Conservation (phyloP, 2,329 filamentous ascomycete species). For the Camillea tinctor region DNA sequence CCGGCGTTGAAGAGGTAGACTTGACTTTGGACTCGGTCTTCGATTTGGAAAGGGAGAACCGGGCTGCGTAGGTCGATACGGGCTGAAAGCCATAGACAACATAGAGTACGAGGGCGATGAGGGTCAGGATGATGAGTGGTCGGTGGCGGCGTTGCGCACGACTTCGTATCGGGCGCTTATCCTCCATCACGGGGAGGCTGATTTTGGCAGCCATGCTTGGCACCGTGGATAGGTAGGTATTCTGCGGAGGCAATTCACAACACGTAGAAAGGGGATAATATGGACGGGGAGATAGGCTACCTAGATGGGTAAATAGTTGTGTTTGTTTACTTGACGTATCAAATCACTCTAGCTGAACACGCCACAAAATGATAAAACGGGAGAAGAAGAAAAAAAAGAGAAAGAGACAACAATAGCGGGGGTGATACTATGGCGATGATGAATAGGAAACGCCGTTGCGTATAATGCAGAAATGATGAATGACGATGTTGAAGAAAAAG, state of each 20-base stretch:
- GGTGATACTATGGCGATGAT: not conserved
- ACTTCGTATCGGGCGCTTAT: slow-evolving; percentile 26
- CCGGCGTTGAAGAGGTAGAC: slow-evolving; percentile 3
- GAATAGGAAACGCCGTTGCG: not conserved
- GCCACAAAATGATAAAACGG: not conserved
- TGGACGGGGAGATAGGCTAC: not conserved
- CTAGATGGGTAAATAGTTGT: not conserved
- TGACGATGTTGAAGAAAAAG: not conserved
- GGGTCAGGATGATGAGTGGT: slow-evolving; percentile 20
- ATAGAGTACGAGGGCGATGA: slow-evolving; percentile 24
- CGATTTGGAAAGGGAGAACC: slow-evolving; percentile 1
- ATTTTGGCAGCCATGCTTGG: slow-evolving; percentile 29
- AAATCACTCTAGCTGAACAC: not conserved
- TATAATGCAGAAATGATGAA: not conserved
- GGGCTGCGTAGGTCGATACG: slow-evolving; percentile 16
- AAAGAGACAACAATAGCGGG: too few species aligned
- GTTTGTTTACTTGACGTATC: not conserved
- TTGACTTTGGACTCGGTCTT: not conserved
- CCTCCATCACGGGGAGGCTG: slow-evolving; percentile 31
- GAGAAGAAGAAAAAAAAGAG: not conserved
- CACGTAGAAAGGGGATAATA: not conserved
- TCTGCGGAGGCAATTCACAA: not conserved
- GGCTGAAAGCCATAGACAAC: slow-evolving; percentile 19
- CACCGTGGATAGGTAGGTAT: not conserved
- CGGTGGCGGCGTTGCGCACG: slow-evolving; percentile 27